Conservation (phyloP, 257 asterid genomes). For the Solanum pimpinellifolium region DNA sequence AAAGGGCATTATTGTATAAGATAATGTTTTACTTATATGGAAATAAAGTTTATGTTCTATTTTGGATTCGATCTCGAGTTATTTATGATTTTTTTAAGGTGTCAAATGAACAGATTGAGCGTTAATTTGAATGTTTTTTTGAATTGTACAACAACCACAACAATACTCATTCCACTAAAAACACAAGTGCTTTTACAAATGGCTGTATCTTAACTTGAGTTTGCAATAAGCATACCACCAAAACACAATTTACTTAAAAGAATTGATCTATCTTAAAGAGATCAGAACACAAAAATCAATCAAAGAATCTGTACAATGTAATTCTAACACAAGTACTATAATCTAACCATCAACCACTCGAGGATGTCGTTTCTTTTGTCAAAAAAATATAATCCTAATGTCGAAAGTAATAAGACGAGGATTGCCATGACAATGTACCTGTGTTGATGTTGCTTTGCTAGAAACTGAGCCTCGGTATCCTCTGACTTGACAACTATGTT, state of each 20-base stretch:
- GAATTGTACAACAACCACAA: not conserved
- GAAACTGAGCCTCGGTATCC: not conserved
- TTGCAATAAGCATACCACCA: not conserved
- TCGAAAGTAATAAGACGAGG: slow-evolving; percentile 31
- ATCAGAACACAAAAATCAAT: not conserved
- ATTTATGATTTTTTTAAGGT: not conserved
- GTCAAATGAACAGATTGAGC: not conserved
- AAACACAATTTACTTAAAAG: not conserved
- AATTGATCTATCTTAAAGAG: not conserved
- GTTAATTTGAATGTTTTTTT: not conserved
- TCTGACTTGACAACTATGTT: slow-evolving; percentile 9
- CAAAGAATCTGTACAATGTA: not conserved
- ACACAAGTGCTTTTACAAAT: not conserved
- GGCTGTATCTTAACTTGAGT: not conserved
- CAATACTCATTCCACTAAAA: not conserved
- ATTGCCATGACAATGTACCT: slow-evolving; percentile 15
- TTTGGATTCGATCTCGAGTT: not conserved
- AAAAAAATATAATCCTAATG: slow-evolving; percentile 28
- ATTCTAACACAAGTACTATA: not conserved
- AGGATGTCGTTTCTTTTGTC: slow-evolving; percentile 4
- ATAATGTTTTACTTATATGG: not conserved
- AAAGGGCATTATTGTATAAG: not conserved
- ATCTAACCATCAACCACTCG: slow-evolving; percentile 3
- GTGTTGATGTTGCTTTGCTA: slow-evolving; percentile 12
- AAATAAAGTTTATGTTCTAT: not conserved